A percentile compares a stretch with the other conserved stretches of the same genome.
Evolutionary conservation across 1,284 basidiomycete species (phyloP).

Genomic region (Thecaphora thlaspeos): DNA sequence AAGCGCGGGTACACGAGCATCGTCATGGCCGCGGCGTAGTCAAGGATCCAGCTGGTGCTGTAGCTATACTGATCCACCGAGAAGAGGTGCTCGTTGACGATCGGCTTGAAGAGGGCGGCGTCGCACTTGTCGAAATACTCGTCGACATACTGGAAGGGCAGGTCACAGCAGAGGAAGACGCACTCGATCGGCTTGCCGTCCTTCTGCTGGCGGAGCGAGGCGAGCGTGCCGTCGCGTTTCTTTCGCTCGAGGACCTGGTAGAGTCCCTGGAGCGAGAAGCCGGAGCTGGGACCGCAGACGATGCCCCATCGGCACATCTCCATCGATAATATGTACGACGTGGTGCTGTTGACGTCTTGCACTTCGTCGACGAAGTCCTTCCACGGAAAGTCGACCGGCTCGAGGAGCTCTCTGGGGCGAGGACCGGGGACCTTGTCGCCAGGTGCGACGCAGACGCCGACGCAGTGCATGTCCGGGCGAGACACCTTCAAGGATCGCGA

Average conservation of each 20-base stretch:
- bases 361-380: slow-evolving; percentile 21
- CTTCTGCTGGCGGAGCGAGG: slow-evolving; percentile 12
- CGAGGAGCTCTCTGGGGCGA: slow-evolving; percentile 18
- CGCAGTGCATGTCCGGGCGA: slow-evolving; percentile 6
- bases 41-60: slow-evolving; percentile 19
- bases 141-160: slow-evolving; percentile 36
- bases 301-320: slow-evolving; percentile 30
- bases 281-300: slow-evolving; percentile 26
- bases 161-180: slow-evolving; percentile 36
- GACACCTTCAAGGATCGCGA: slow-evolving; percentile 13
- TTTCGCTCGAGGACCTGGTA: slow-evolving; percentile 22
- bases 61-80: slow-evolving; percentile 25
- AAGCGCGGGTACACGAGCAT: slow-evolving; percentile 28
- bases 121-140: slow-evolving; percentile 31
- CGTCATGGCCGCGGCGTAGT: slow-evolving; percentile 10
- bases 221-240: slow-evolving; percentile 16
- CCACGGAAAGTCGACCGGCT: slow-evolving; percentile 34
- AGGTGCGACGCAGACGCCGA: slow-evolving; percentile 22
- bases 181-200: slow-evolving; percentile 20
- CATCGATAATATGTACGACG: slow-evolving; percentile 23
- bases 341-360: slow-evolving; percentile 13
- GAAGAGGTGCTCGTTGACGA: slow-evolving; percentile 30
- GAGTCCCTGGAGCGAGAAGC: slow-evolving; percentile 25
- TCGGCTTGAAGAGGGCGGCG: slow-evolving; percentile 8
- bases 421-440: slow-evolving; percentile 41